A percentile compares a stretch with the other conserved stretches of the same genome.
These are phyloP conservation scores for Cystobasidium tubakii DNA, from an alignment of 768 basidiomycete species.

Conservation along the genomic window DNA sequence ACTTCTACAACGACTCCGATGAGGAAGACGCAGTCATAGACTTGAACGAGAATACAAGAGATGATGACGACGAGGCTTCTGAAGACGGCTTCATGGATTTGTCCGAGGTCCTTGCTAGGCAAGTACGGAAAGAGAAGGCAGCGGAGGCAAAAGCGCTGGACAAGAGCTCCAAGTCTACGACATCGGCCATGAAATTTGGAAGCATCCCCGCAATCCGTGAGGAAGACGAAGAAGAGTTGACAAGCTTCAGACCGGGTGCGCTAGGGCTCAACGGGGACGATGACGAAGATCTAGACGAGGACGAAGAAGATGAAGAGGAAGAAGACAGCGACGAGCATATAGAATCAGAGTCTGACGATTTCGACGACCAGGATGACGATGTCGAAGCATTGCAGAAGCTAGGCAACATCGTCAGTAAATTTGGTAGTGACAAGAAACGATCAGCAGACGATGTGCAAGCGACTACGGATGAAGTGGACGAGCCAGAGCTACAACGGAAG, in stretches of 20 bases:
- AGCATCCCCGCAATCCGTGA: not conserved
- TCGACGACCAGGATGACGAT: constrained; percentile 46
- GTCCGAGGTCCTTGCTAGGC: constrained; percentile 48
- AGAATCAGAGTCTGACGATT: constrained; percentile 60
- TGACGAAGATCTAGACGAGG: constrained; percentile 46
- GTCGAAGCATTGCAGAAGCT: constrained; percentile 58
- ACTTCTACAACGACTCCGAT: constrained; percentile 60
- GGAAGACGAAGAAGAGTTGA: constrained; percentile 31
- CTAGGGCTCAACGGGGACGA: constrained; percentile 51
- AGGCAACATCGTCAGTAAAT: constrained; percentile 63
- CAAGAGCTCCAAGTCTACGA: not conserved
- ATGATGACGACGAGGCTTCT: constrained; percentile 47
- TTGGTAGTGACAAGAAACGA: constrained; percentile 67
- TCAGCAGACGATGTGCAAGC: constrained; percentile 52
- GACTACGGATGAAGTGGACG: constrained; percentile 42
- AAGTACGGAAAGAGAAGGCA: not conserved
- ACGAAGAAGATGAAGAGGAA: constrained; percentile 47
- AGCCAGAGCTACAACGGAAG: constrained; percentile 47
- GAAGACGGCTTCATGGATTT: constrained; percentile 51
- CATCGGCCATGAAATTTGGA: not conserved
- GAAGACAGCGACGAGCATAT: constrained; percentile 56
- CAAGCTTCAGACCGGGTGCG: constrained; percentile 40
- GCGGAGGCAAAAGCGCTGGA: constrained; percentile 2
- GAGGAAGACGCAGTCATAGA: constrained; percentile 41
- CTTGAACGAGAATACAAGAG: constrained; percentile 49